phyloP scores from a whole-genome alignment of 108 stramenopile species.

The Fistulifera pelliculosa region DNA sequence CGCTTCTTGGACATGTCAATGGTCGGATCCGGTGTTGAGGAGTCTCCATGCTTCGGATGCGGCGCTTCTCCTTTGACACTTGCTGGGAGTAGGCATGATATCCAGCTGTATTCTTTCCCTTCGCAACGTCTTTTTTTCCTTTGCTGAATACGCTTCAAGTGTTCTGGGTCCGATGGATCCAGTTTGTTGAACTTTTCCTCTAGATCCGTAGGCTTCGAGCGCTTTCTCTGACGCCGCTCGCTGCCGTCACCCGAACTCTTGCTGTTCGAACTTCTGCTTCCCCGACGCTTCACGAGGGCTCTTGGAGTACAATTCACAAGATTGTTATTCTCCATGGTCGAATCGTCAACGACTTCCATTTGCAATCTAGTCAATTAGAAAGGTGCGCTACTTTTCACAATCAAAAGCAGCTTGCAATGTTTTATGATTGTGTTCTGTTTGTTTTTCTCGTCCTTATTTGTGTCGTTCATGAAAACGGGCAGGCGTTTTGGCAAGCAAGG shows the following conservation, averaged over 20 bases:
- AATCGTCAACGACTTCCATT: no score
- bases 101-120: conserved; percentile 77
- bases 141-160: conserved; percentile 52
- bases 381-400: no score
- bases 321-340: no score
- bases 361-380: no score
- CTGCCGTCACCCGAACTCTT: neutral
- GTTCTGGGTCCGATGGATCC: conserved; percentile 41
- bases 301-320: no score
- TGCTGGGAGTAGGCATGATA: conserved; percentile 59
- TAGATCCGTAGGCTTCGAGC: neutral
- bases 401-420: no score
- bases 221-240: neutral
- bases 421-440: no score
- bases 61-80: conserved; percentile 55
- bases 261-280: no score
- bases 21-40: conserved; percentile 67
- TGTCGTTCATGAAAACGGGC: no score
- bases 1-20: conserved; percentile 63
- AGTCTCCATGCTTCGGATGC: conserved; percentile 42
- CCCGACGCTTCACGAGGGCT: no score
- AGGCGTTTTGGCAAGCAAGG: no score
- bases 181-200: conserved; percentile 33
- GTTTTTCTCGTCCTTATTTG: no score
- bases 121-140: conserved; percentile 51